Evolutionary conservation across 495 filamentous ascomycete genomes (phyloP).

Genomic region (Penicillium robsamsonii): DNA sequence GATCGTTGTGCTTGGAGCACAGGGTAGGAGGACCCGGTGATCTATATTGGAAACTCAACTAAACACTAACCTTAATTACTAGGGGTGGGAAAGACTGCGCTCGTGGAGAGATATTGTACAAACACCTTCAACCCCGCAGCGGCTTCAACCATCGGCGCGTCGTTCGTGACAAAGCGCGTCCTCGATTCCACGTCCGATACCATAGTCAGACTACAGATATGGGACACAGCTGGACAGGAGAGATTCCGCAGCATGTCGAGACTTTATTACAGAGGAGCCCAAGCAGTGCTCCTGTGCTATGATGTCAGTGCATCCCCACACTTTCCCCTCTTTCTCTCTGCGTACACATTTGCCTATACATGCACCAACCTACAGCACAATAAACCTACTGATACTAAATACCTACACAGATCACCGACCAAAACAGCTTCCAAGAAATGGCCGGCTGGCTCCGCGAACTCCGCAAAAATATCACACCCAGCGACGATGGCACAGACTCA

Average conservation of each 20-base stretch:
- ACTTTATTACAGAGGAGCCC: constrained; percentile 92
- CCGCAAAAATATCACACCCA: constrained; percentile 58
- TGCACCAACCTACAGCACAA: neutral
- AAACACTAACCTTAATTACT: constrained; percentile 1
- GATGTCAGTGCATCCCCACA: constrained; percentile 35
- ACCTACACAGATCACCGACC: constrained; percentile 63
- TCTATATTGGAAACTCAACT: neutral
- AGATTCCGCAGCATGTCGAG: constrained; percentile 89
- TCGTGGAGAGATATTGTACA: constrained; percentile 83
- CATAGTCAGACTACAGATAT: constrained; percentile 80
- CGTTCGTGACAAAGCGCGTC: constrained; percentile 90
- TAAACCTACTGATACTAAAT: neutral
- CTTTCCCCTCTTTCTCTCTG: neutral
- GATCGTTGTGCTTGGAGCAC: constrained; percentile 84
- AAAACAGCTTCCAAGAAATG: constrained; percentile 87
- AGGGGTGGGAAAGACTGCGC: constrained; percentile 93
- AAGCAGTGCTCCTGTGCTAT: constrained; percentile 93
- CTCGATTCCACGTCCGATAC: constrained; percentile 79
- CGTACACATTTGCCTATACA: neutral
- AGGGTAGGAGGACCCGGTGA: constrained; percentile 44
- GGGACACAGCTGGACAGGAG: constrained; percentile 95
- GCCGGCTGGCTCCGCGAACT: constrained; percentile 84
- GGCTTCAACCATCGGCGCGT: constrained; percentile 86
- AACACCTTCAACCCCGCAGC: constrained; percentile 69
- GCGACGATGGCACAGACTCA: constrained; percentile 44